phyloP scores from a whole-genome alignment of 2,329 filamentous ascomycete genomes.

The Venturia effusa region DNA sequence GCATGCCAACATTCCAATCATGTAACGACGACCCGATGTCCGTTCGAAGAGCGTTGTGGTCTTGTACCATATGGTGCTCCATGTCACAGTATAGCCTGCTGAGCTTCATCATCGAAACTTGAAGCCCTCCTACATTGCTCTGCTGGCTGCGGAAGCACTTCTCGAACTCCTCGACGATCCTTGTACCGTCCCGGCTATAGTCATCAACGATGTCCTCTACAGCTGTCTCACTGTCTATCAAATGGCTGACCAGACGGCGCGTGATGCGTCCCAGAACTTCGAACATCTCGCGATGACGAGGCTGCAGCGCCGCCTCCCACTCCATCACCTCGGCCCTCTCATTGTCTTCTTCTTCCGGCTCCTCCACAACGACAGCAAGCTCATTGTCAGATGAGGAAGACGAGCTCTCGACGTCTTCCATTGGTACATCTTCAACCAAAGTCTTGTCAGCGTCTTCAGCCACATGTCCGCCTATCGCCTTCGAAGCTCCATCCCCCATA shows the following conservation, averaged over 20 bases:
- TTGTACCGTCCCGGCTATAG: background rate
- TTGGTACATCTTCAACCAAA: background rate
- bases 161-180: slow-evolving; percentile 7
- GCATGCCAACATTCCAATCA: background rate
- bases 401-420: background rate
- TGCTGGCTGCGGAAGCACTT: background rate
- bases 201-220: slow-evolving; percentile 5
- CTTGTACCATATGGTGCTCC: background rate
- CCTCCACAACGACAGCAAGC: slow-evolving; percentile 1
- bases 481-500: background rate
- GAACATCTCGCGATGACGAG: slow-evolving; percentile 2
- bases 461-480: background rate
- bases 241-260: slow-evolving; percentile 4
- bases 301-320: slow-evolving; percentile 5
- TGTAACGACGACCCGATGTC: background rate
- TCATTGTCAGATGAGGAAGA: slow-evolving; percentile 3
- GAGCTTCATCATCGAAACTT: background rate
- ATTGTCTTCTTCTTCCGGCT: background rate
- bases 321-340: background rate
- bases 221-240: slow-evolving; percentile 6
- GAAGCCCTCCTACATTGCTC: background rate
- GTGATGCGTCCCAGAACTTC: slow-evolving; percentile 3
- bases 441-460: slow-evolving; percentile 5
- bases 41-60: background rate
- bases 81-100: background rate